phyloP scores from a whole-genome alignment of 805 yeast genomes.

The Lipomyces kockii region DNA sequence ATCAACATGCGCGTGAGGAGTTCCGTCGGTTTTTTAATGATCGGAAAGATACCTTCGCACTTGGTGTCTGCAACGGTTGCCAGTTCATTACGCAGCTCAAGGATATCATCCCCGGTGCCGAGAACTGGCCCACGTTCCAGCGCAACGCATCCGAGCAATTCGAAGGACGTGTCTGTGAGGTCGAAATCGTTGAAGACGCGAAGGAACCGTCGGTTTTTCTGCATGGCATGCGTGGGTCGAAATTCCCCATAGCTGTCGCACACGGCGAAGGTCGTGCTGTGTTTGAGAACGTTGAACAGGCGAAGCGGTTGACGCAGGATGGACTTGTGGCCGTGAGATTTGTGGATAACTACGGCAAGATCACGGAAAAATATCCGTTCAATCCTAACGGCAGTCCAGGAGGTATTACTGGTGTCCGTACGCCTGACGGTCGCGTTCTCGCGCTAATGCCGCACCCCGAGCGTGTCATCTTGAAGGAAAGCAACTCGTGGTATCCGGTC shows the following conservation, averaged over 20 bases:
- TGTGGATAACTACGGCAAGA: conserved; percentile 88
- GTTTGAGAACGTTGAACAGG: conserved; percentile 56
- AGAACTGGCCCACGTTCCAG: conserved; percentile 94
- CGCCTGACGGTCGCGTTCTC: conserved; percentile 90
- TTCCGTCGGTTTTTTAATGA: conserved; percentile 81
- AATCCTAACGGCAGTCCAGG: conserved; percentile 96
- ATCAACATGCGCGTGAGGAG: conserved; percentile 73
- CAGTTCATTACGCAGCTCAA: conserved; percentile 90
- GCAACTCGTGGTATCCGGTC: conserved; percentile 89
- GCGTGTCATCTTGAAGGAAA: conserved; percentile 83
- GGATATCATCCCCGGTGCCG: conserved; percentile 88
- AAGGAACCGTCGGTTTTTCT: conserved; percentile 65
- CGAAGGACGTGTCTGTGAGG: conserved; percentile 92
- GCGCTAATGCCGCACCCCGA: conserved; percentile 99
- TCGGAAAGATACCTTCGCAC: conserved; percentile 90
- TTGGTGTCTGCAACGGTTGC: conserved; percentile 99
- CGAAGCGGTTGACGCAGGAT: conserved; percentile 54
- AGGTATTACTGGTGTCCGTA: conserved; percentile 89
- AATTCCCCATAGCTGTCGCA: conserved; percentile 94
- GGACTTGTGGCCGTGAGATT: conserved; percentile 70
- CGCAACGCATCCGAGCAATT: conserved; percentile 91
- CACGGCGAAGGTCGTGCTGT: conserved; percentile 97
- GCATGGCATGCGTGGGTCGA: conserved; percentile 89
- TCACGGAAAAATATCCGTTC: conserved; percentile 82
- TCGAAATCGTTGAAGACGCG: conserved; percentile 69